Evolutionary conservation across 2,329 filamentous ascomycete genomes (phyloP), one percentile per base, ranked within the genome.

Genomic region (Trichoderma sp.): DNA sequence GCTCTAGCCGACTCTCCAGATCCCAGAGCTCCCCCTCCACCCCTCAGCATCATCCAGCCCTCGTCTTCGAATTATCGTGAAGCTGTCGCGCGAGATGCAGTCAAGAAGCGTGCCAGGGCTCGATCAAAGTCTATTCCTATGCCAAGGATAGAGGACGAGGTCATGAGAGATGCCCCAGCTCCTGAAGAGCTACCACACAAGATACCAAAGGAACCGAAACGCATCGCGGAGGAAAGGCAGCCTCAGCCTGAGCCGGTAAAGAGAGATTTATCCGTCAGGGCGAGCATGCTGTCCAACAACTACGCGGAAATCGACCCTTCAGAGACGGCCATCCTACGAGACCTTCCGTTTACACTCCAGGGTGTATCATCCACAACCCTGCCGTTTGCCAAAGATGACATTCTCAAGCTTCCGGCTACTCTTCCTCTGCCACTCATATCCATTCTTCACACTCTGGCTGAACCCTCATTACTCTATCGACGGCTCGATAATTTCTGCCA

Each of bases 331-430:
- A 87, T 95, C 14, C 85, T 95, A 27, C 90, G 93, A 78, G 96
- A 98, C 81, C 87, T 98, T 4, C 95, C 97, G 0, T 98, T 97
- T 81, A 98, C 95, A 0, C 87, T 98, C 0, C 97, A 98, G 84
- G 97, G 97, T 0, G 87, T 98, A 3, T 97, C 95, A 2, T 98
- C 96, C 0, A 93, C 93, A 1, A 94, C 95, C 78, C 86, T 98
- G 53, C 89, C 92, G 0, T 98, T 98, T 78, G 86, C 90, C 11
- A 91, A 91, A 16, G 88, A 91, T 29, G 90, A 91, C 27, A 91
- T 90, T 3, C 85, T 98, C 71, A 94, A 91, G 80, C 86, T 99
- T 31, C 97, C 97, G 0, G 80, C 91, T 0, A 94, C 92, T 0
- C 88, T 99, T 6, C 95, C 97, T 1, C 87, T 95, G 6, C 96